Base-by-base conservation (phyloP, 2,329 filamentous ascomycete genomes). In the Pseudophaeomoniella oleicola region DNA sequence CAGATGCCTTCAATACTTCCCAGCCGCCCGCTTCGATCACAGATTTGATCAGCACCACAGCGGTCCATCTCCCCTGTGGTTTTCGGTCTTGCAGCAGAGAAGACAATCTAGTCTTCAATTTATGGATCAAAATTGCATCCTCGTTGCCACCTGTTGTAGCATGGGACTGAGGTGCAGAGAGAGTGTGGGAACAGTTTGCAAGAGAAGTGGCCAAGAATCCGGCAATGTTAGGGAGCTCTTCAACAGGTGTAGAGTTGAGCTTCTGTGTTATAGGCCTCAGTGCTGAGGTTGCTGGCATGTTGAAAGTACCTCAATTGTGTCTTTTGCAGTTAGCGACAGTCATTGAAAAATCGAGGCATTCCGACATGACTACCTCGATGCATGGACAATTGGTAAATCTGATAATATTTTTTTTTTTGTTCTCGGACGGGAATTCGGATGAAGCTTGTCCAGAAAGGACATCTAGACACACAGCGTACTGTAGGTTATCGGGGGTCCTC, bases 11-110 rank as follows among this genome's bases (percentile, higher is more conserved):
- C 40, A 94, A 66, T 39, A 81, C 74, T 51, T 92, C 84, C 75
- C 81, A 85, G 32, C 85, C 85, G 16, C 86, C 86, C 30, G 81
- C 74, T 49, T 94, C 87, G 31, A 94, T 65, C 3, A 78, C 66
- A 3, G 81, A 73, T 60, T 94, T 94, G 56, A 86, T 72, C 34
- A 94, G 60, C 12, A 81, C 76, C 31, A 82, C 73, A 4, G 79
- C 86, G 13, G 78, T 71, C 62, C 88, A 92, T 49, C 84, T 74
- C 31, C 79, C 83, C 47, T 86, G 75, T 2, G 73, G 54, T 34
- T 64, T 83, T 40, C 78, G 78, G 38, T 88, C 85, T 52, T 83
- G 81, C 19, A 94, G 63, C 11, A 94, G 66, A 10, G 81, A 77
- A 2, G 75, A 78, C 40, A 94, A 66, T 37, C 83, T 76, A 3